Percentiles rank a stretch among this genome's conserved stretches.
Conservation (phyloP, 176 grass and related monocot species). For the Eragrostis curvula region DNA sequence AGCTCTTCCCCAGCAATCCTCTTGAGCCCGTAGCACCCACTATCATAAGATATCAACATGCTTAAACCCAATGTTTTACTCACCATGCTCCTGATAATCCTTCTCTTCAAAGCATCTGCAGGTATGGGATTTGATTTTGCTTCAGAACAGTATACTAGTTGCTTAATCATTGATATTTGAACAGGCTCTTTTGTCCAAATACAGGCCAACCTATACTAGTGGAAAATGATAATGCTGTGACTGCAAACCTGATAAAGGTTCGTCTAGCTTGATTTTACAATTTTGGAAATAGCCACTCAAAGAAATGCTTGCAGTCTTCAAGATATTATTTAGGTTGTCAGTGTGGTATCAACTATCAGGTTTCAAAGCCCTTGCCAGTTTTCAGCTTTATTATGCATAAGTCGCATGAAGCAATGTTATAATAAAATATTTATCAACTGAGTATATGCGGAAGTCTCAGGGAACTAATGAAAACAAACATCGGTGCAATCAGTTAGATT, state of each 20-base stretch:
- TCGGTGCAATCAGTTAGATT: not conserved
- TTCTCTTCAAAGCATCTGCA: conserved; percentile 51
- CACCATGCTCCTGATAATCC: conserved; percentile 49
- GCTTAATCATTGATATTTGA: not conserved
- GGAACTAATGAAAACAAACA: conserved; percentile 9
- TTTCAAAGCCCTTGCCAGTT: conserved; percentile 11
- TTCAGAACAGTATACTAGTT: conserved; percentile 24
- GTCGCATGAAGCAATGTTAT: conserved; percentile 26
- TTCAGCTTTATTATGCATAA: not conserved
- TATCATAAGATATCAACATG: conserved; percentile 47
- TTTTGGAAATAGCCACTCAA: conserved; percentile 11
- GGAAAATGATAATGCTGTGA: conserved; percentile 38
- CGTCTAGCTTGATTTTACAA: conserved; percentile 17
- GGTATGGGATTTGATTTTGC: conserved; percentile 38
- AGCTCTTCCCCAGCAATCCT: conserved; percentile 39
- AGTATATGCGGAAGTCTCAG: not conserved
- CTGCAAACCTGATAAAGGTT: conserved; percentile 46
- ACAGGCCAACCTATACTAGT: conserved; percentile 45
- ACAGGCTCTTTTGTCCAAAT: conserved; percentile 34
- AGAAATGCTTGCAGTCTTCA: not conserved
- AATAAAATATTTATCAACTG: conserved; percentile 21
- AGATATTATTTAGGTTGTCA: conserved; percentile 15
- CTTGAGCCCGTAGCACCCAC: conserved; percentile 27
- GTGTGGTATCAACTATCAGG: not conserved
- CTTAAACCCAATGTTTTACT: conserved; percentile 45